Evolutionary conservation across 208 protist species (phyloP).

Genomic region (Crithidia brevicula): DNA sequence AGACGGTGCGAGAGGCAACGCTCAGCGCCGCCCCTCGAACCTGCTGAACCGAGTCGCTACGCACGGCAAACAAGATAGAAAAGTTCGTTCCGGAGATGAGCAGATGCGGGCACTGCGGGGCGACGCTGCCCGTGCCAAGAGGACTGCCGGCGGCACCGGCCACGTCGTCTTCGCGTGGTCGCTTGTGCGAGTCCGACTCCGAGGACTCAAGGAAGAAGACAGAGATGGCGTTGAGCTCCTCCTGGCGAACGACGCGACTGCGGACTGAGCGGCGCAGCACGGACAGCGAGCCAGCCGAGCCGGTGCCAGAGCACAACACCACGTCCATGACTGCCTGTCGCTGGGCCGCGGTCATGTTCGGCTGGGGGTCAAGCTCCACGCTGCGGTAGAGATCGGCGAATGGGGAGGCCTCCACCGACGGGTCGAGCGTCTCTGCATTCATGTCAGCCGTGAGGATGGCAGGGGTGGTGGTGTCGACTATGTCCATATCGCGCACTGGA

Average conservation of each 20-base stretch:
- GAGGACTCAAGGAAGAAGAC: constrained; percentile 64
- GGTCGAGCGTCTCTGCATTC: constrained; percentile 25
- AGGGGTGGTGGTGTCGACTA: constrained; percentile 51
- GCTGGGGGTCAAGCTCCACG: constrained; percentile 63
- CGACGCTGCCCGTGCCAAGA: neutral
- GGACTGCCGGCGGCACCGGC: neutral
- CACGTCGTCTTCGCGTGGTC: constrained; percentile 27
- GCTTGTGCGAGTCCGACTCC: constrained; percentile 24
- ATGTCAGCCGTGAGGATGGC: neutral
- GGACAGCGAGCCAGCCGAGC: constrained; percentile 51
- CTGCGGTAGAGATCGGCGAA: constrained; percentile 72
- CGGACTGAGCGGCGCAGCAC: constrained; percentile 76
- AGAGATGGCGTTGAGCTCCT: constrained; percentile 77
- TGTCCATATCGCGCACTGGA: constrained; percentile 52
- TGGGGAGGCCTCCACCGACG: constrained; percentile 62
- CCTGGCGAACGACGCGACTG: constrained; percentile 53
- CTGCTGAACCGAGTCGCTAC: constrained; percentile 75
- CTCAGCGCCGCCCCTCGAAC: constrained; percentile 63
- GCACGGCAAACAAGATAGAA: constrained; percentile 77
- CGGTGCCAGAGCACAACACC: constrained; percentile 60
- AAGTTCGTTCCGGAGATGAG: constrained; percentile 75
- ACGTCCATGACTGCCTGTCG: constrained; percentile 64
- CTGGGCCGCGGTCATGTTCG: constrained; percentile 34
- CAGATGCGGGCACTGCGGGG: constrained; percentile 39
- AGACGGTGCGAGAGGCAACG: constrained; percentile 57